These are phyloP conservation scores for Parasarocladium wereldwijsianum DNA, from an alignment of 2,329 filamentous ascomycete genomes.

Conservation along the genomic window DNA sequence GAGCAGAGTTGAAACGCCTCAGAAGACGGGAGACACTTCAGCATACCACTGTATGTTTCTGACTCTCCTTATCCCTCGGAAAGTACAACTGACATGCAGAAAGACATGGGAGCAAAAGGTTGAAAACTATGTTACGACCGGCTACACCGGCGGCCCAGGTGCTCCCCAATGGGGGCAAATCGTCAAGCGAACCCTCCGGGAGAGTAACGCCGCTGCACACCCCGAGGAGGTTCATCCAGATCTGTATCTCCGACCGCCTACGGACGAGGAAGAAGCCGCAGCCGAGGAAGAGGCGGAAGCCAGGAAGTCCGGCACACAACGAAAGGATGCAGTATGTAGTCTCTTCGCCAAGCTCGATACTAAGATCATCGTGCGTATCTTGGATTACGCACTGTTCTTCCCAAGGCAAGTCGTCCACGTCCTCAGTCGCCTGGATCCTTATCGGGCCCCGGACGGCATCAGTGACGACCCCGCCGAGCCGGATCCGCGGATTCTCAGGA, in stretches of 20 bases:
- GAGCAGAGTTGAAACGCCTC: neutral
- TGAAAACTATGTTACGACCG: neutral
- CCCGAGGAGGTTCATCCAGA: neutral
- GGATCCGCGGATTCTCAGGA: no score
- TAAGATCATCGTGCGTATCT: constrained; percentile 18
- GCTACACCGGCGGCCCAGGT: neutral
- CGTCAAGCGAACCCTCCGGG: constrained; percentile 15
- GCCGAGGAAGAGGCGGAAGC: neutral
- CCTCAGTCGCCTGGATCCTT: constrained; percentile 28
- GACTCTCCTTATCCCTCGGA: neutral
- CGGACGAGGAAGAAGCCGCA: neutral
- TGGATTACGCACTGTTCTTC: constrained; percentile 22
- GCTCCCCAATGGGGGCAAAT: constrained; percentile 6
- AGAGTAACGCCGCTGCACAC: constrained; percentile 12
- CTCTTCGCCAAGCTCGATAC: constrained; percentile 11
- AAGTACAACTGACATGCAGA: neutral
- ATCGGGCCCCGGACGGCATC: constrained; percentile 8
- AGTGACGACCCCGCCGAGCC: no score
- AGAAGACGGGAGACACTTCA: neutral
- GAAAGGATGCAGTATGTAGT: neutral
- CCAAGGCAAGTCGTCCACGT: constrained; percentile 21
- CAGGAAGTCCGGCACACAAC: neutral
- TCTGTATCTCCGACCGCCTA: neutral
- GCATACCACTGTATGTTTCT: neutral
- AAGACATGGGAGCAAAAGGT: neutral